A percentile compares a stretch with the other conserved stretches of the same genome.
These are phyloP conservation scores for Lasiodiplodia citricola DNA, from an alignment of 2,329 filamentous ascomycete species.

Conservation along the genomic window DNA sequence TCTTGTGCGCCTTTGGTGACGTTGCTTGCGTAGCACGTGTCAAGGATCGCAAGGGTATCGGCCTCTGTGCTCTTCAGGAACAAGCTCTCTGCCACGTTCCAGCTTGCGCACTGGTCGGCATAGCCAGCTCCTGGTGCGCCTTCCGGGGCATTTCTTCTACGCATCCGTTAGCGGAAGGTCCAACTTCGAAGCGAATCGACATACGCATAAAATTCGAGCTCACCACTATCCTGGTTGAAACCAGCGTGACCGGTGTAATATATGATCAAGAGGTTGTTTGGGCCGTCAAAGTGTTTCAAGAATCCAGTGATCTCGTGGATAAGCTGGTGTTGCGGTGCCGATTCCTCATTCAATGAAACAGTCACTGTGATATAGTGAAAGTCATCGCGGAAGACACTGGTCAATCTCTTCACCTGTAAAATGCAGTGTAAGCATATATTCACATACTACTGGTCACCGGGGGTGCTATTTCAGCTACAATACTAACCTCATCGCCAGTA, in stretches of 20 bases:
- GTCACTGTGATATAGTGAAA: conserved; percentile 40
- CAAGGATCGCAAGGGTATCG: conserved; percentile 46
- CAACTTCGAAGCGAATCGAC: conserved; percentile 21
- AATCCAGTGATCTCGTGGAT: conserved; percentile 37
- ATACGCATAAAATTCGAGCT: conserved; percentile 35
- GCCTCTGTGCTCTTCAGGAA: conserved; percentile 37
- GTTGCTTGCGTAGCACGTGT: conserved; percentile 47
- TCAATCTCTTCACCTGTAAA: conserved; percentile 39
- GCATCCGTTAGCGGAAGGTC: neutral
- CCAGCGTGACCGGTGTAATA: conserved; percentile 48
- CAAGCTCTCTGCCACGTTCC: conserved; percentile 28
- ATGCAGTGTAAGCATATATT: neutral
- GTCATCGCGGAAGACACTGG: conserved; percentile 35
- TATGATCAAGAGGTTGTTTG: conserved; percentile 42
- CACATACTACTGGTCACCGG: no score
- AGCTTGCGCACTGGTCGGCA: neutral
- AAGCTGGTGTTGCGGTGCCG: conserved; percentile 43
- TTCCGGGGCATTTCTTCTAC: conserved; percentile 44
- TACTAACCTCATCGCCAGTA: conserved; percentile 39
- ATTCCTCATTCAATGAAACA: conserved; percentile 39
- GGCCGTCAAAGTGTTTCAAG: conserved; percentile 32
- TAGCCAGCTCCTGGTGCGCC: conserved; percentile 17
- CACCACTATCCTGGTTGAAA: conserved; percentile 28
- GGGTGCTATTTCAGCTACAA: neutral
- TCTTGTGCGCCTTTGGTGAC: conserved; percentile 36